Conservation (phyloP, 2,329 filamentous ascomycete genomes). For the Fusarium guadeloupense region DNA sequence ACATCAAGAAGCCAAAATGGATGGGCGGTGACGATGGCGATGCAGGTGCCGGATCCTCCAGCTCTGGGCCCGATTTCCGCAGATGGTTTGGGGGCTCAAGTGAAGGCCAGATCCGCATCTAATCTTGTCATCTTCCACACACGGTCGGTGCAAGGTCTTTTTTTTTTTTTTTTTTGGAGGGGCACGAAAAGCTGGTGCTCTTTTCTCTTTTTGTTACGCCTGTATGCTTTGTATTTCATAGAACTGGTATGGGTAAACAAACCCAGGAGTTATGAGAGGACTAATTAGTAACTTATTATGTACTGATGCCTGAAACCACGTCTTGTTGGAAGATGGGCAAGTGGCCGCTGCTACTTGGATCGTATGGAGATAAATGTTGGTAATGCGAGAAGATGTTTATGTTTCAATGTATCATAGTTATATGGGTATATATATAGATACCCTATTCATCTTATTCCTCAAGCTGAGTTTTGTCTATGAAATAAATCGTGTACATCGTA, state of each 20-base stretch:
- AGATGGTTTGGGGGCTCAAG: slow-evolving; percentile 64
- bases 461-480: slow-evolving; percentile 12
- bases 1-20: slow-evolving; percentile 82
- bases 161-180: no score
- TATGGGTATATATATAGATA: slow-evolving; percentile 7
- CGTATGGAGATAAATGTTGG: background rate
- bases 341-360: background rate
- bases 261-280: slow-evolving; percentile 34
- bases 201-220: slow-evolving; percentile 21
- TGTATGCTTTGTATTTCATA: slow-evolving; percentile 19
- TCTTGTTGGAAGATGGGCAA: background rate
- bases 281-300: slow-evolving; percentile 5
- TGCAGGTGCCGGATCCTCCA: slow-evolving; percentile 40
- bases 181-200: slow-evolving; percentile 13
- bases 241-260: slow-evolving; percentile 14
- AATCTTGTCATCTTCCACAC: background rate
- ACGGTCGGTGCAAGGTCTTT: slow-evolving; percentile 15
- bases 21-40: slow-evolving; percentile 68
- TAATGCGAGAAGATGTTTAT: slow-evolving; percentile 10
- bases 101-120: slow-evolving; percentile 48
- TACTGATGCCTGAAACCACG: background rate
- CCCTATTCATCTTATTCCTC: slow-evolving; percentile 9
- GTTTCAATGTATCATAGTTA: slow-evolving; percentile 13
- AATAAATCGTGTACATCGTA: slow-evolving; percentile 23
- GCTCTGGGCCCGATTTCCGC: slow-evolving; percentile 55